Evolutionary conservation across 306 rosid species (phyloP), one percentile per base, ranked within the genome.

Genomic region (Herpetospermum pedunculosum): DNA sequence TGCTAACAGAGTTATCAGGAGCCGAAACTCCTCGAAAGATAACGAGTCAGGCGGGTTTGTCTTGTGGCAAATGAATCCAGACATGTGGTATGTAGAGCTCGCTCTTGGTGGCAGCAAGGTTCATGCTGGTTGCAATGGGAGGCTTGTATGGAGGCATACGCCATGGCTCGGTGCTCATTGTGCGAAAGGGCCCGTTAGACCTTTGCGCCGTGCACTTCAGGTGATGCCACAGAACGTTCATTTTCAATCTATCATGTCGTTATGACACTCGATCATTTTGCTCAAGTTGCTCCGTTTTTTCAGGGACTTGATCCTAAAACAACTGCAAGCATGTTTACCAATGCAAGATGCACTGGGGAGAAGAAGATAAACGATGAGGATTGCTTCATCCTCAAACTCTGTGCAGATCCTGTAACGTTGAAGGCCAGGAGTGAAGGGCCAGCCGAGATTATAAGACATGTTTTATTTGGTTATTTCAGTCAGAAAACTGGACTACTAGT

Each of bases 161-260:
- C 98, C 98, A 10, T 94, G 98, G 98, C 94, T 91, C 7, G 98
- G 98, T 64, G 94, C 98, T 3, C 98, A 94, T 71, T 91, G 96
- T 15, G 98, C 98, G 0, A 94, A 94, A 83, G 98, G 98, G 38
- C 98, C 98, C 1, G 97, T 94, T 75, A 78, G 98, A 85, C 97
- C 98, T 41, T 73, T 94, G 77, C 87, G 98, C 30, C 94, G 98
- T 6, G 97, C 98, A 3, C 90, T 93, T 77, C 98, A 93, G 76
- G 76, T 72, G 57, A 70, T 7, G 25, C 73, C 15, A 13, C 16
- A 0, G 38, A 68, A 40, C 2, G 40, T 8, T 44, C 4, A 13
- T 41, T 69, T 69, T 41, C 18, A 10, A 40, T 62, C 35, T 67
- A 26, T 41, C 72, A 2, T 21, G 19, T 40, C 11, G 23, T 67